A percentile compares a stretch with the other conserved stretches of the same genome.
phyloP scores from a whole-genome alignment of 2,329 filamentous ascomycete genomes.

The Trichoderma brevicompactum region DNA sequence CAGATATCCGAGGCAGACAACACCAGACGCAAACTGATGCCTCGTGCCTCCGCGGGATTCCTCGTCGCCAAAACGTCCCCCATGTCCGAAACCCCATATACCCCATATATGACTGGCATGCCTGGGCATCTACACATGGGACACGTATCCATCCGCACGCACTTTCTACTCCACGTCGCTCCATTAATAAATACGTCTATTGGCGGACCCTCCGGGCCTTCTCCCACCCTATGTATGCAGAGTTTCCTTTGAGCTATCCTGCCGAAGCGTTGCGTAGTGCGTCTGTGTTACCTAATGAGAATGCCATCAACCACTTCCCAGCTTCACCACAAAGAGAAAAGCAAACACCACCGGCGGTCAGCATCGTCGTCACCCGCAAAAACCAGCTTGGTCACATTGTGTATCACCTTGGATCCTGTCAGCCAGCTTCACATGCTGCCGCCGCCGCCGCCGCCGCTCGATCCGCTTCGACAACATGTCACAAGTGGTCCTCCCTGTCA shows the following conservation, averaged over 20 bases:
- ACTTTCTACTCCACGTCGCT: constrained; percentile 21
- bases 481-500: neutral
- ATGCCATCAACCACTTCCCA: constrained; percentile 11
- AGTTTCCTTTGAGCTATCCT: constrained; percentile 21
- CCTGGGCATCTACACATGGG: neutral
- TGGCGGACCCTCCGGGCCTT: neutral
- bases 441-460: neutral
- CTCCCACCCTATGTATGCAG: constrained; percentile 13
- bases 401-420: neutral
- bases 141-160: constrained; percentile 8
- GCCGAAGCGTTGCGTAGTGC: constrained; percentile 16
- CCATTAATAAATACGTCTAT: constrained; percentile 14
- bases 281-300: constrained; percentile 28
- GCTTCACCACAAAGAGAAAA: neutral
- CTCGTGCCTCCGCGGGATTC: neutral
- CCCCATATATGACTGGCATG: neutral
- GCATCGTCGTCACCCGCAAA: neutral
- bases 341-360: constrained; percentile 13
- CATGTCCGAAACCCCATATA: neutral
- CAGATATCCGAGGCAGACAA: neutral
- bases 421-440: neutral
- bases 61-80: neutral
- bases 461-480: constrained; percentile 1
- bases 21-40: neutral
- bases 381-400: neutral